These are phyloP conservation scores for Acanthamoeba sp. DNA, from an alignment of 208 protist species.

Conservation along the genomic window DNA sequence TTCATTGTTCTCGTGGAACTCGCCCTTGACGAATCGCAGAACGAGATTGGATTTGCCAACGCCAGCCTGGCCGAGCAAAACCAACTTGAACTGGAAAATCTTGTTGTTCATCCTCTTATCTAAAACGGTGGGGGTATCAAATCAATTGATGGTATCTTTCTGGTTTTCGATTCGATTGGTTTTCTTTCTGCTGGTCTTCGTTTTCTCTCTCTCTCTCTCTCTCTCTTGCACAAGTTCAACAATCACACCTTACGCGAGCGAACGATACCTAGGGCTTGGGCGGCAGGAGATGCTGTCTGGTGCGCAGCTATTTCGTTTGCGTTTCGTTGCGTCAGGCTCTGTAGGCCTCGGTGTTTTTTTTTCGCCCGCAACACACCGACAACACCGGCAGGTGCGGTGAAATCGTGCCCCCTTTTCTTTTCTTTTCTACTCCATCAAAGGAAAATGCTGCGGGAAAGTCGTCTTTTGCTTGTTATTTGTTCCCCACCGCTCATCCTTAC, in stretches of 20 bases:
- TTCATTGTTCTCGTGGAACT: conserved; percentile 96
- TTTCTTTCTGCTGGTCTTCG: neutral
- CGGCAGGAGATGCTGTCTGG: neutral
- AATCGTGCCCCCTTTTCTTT: neutral
- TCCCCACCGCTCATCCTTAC: too few relatives aligned
- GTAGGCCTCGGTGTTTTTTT: neutral
- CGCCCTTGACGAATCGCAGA: conserved; percentile 94
- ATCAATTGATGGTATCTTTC: neutral
- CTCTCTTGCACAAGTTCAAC: too few relatives aligned
- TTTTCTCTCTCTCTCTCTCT: neutral
- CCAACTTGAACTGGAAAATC: conserved; percentile 92
- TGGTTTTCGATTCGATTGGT: neutral
- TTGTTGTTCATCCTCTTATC: conserved; percentile 60
- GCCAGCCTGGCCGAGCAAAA: conserved; percentile 92
- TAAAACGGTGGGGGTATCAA: neutral
- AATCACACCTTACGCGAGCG: neutral
- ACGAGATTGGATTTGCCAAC: conserved; percentile 94
- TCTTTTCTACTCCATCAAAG: too few relatives aligned
- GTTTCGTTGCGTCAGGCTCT: neutral
- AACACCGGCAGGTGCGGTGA: neutral
- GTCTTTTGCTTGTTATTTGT: too few relatives aligned
- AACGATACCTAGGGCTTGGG: neutral
- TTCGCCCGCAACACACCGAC: neutral
- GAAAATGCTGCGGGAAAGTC: too few relatives aligned
- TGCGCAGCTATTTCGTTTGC: neutral